Evolutionary conservation across 139 green algal species (phyloP).

Genomic region (Protoeuglena noctilucae): DNA sequence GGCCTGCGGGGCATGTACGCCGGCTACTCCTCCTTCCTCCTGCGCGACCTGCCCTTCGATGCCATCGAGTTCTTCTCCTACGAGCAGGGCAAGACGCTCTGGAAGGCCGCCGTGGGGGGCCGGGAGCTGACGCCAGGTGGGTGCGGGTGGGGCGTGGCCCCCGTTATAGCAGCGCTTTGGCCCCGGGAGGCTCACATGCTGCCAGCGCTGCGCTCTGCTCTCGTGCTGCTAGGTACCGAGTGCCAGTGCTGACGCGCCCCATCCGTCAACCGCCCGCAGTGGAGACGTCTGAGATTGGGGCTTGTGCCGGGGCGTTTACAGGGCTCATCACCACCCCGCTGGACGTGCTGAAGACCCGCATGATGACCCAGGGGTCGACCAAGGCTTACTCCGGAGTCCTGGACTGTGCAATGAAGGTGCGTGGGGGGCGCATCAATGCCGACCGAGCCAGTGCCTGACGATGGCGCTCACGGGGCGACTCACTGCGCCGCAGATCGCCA

Average conservation of each 20-base stretch:
- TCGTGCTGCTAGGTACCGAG: slow-evolving; percentile 18
- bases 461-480: background rate
- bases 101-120: background rate
- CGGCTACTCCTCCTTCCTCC: slow-evolving; percentile 94
- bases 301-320: slow-evolving; percentile 30
- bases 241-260: slow-evolving; percentile 15
- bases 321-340: slow-evolving; percentile 74
- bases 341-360: slow-evolving; percentile 82
- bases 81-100: slow-evolving; percentile 46
- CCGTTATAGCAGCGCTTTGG: background rate
- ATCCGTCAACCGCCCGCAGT: slow-evolving; percentile 34
- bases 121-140: background rate
- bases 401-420: slow-evolving; percentile 17
- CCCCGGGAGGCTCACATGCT: background rate
- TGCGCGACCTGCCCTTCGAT: slow-evolving; percentile 95
- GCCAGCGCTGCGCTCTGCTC: background rate
- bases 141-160: background rate
- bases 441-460: background rate
- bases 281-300: slow-evolving; percentile 51
- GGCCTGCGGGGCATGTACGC: slow-evolving; percentile 69
- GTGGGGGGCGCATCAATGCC: no score
- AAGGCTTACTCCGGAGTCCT: slow-evolving; percentile 19
- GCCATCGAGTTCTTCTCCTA: slow-evolving; percentile 92
- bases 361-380: slow-evolving; percentile 70
- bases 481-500: slow-evolving; percentile 43